phyloP scores from a whole-genome alignment of 169 alveolate genomes.

The Cryptosporidium ryanae region DNA sequence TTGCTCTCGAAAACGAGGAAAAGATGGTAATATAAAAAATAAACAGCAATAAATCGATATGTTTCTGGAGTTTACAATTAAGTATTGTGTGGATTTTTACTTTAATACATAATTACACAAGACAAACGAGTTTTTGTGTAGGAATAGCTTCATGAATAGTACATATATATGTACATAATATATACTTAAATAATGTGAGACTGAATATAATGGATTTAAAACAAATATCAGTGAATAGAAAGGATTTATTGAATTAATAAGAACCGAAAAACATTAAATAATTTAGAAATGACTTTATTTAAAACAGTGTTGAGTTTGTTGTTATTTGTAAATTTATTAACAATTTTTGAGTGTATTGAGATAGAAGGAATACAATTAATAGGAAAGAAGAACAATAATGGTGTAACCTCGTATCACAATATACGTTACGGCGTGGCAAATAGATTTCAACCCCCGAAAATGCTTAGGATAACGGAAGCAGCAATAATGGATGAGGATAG shows the following conservation, averaged over 20 bases:
- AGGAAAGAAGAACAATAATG: constrained; percentile 34
- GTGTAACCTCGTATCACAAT: constrained; percentile 49
- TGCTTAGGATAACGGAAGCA: constrained; percentile 56
- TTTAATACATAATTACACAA: no score
- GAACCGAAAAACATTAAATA: no score
- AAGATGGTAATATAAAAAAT: constrained; percentile 6
- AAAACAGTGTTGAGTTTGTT: constrained; percentile 31
- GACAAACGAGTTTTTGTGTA: neutral
- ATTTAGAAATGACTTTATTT: neutral
- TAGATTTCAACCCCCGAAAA: constrained; percentile 62
- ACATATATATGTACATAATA: neutral
- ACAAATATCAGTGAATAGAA: no score
- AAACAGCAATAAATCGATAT: neutral
- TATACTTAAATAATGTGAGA: no score
- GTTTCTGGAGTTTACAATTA: no score
- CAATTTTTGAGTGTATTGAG: constrained; percentile 49
- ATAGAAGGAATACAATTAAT: constrained; percentile 67
- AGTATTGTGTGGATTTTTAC: no score
- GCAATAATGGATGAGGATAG: constrained; percentile 54
- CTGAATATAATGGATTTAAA: no score
- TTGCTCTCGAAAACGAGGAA: constrained; percentile 41
- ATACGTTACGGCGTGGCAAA: constrained; percentile 61
- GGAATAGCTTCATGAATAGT: neutral
- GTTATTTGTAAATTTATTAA: constrained; percentile 12
- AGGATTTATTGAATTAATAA: no score